Evolutionary conservation across 2,329 filamentous ascomycete genomes (phyloP), one percentile per base, ranked within the genome.

Genomic region (Neonectria hederae): DNA sequence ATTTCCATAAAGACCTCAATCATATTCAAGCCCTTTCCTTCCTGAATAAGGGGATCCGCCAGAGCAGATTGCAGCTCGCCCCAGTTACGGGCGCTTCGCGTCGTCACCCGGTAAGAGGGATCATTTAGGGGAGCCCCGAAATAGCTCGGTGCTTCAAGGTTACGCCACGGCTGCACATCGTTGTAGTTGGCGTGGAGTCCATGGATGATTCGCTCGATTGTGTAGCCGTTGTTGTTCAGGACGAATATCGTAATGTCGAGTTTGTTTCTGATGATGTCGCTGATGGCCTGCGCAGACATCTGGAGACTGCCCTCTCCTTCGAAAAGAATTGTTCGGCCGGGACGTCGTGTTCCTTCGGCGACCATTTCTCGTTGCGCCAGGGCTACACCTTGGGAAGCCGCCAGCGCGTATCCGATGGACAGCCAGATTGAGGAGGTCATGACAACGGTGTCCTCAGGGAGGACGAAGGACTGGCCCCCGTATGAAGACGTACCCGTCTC

Each of bases 251-350:
- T 57, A n/a, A 62, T 9, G 32, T 62, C 59, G n/a, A 62, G 24
- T 13, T n/a, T 62, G n/a, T 62, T 62, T 4, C 38, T 14, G 45
- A 62, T 62, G 19, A 62, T 62, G 19, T 52, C 46, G 43, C 59
- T 62, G 21, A 62, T 52, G 17, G 45, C 35, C 26, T 62, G 59
- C 13, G 53, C 59, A n/a, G 59, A 45, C 59, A 62, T 62, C 32
- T 62, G 59, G 22, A 62, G 46, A 42, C 59, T 62, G 11, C 59
- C 59, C 5, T 62, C 59, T 10, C 59, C 59, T n/a, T 62, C 59
- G 24, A 62, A 62, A 1, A 62, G 21, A 4, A 62, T 62, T 3
- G 59, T 62, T 2, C 59, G 54, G 2, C 59, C 59, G 1, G 19
- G 14, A 1, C 17, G 30, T 5, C 24, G 5, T 5, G 42, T 0